phyloP scores from a whole-genome alignment of 225 moss, liverwort and hornwort species.

The Bryum argenteum region DNA sequence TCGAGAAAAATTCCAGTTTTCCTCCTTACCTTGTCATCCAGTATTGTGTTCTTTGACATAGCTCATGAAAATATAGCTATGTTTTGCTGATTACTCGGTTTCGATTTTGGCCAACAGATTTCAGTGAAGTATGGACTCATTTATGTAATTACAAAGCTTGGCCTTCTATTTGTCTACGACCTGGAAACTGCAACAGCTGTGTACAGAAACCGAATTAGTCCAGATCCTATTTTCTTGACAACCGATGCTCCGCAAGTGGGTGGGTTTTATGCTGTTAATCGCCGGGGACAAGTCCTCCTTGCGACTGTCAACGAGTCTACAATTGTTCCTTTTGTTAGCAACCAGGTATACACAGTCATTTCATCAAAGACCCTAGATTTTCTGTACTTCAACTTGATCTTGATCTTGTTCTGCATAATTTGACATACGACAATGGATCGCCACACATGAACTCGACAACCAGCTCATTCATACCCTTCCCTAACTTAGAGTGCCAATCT shows the following conservation, averaged over 20 bases:
- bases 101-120: constrained; percentile 53
- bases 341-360: constrained; percentile 54
- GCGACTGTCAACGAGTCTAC: constrained; percentile 94
- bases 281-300: constrained; percentile 91
- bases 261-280: constrained; percentile 94
- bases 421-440: background rate
- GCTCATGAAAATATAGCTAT: constrained; percentile 3
- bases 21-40: background rate
- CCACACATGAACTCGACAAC: background rate
- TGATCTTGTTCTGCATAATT: background rate
- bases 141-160: constrained; percentile 91
- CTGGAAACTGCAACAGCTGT: constrained; percentile 95
- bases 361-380: constrained; percentile 1
- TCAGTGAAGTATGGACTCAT: constrained; percentile 85
- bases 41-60: background rate
- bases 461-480: background rate
- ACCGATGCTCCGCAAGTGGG: constrained; percentile 88
- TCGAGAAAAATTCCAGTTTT: background rate
- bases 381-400: constrained; percentile 12
- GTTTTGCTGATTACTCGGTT: background rate
- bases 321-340: constrained; percentile 92
- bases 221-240: constrained; percentile 91
- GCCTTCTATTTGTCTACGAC: constrained; percentile 91
- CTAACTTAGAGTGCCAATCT: constrained; percentile 17
- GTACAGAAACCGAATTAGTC: constrained; percentile 89